Conservation (phyloP, 1,284 basidiomycete genomes). For the Fomitopsis betulina region DNA sequence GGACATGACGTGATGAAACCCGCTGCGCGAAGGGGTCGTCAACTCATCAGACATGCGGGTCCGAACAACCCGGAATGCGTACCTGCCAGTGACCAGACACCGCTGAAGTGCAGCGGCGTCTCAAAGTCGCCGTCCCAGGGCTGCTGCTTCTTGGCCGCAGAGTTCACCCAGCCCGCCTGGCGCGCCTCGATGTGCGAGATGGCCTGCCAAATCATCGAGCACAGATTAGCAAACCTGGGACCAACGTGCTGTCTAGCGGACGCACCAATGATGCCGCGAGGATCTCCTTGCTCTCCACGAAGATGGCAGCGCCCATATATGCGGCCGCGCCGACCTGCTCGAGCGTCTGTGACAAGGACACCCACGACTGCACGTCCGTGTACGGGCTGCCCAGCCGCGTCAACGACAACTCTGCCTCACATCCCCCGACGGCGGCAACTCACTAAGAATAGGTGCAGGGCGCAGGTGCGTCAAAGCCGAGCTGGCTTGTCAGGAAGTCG, state of each 20-base stretch:
- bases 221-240: too few species aligned
- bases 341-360: slow-evolving; percentile 44
- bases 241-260: too few species aligned
- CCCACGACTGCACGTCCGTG: slow-evolving; percentile 40
- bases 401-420: neutral
- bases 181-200: slow-evolving; percentile 44
- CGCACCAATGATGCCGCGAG: slow-evolving; percentile 9
- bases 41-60: neutral
- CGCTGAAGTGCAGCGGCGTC: slow-evolving; percentile 43
- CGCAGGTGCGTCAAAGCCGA: slow-evolving; percentile 44
- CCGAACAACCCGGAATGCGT: neutral
- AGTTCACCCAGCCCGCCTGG: slow-evolving; percentile 48
- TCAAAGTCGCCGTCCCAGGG: slow-evolving; percentile 57
- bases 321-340: slow-evolving; percentile 49
- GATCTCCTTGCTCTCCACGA: slow-evolving; percentile 16
- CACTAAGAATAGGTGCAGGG: slow-evolving; percentile 56
- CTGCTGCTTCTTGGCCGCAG: slow-evolving; percentile 37
- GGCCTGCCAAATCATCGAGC: slow-evolving; percentile 16
- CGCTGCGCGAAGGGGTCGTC: slow-evolving; percentile 5
- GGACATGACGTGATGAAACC: slow-evolving; percentile 32
- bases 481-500: slow-evolving; percentile 27
- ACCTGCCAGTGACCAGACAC: slow-evolving; percentile 26
- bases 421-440: slow-evolving; percentile 13
- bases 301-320: slow-evolving; percentile 44
- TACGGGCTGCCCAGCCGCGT: slow-evolving; percentile 34